Evolutionary conservation across 1,284 basidiomycete genomes (phyloP).

Genomic region (Ustilago shanxiensis): DNA sequence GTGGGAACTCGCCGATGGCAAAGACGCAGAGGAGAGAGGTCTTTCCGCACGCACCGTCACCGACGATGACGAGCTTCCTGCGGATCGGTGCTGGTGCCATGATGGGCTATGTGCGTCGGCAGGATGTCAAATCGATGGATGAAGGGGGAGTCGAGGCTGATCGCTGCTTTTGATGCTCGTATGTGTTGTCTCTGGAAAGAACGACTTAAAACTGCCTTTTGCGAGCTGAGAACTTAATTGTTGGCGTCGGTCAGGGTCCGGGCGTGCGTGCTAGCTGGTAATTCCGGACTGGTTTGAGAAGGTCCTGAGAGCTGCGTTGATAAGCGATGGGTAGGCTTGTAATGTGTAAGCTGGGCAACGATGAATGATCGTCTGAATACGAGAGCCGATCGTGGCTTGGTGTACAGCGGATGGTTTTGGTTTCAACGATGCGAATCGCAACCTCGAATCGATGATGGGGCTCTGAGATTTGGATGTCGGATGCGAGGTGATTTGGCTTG

Average conservation of each 20-base stretch:
- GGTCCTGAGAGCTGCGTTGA: neutral
- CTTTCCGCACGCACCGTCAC: slow-evolving; percentile 71
- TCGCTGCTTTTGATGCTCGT: no score
- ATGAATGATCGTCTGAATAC: neutral
- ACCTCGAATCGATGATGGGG: no score
- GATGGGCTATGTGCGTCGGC: neutral
- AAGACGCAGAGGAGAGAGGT: slow-evolving; percentile 74
- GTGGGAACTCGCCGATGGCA: slow-evolving; percentile 95
- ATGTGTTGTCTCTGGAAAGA: no score
- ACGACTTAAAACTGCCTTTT: neutral
- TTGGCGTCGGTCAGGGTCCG: no score
- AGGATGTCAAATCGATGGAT: neutral
- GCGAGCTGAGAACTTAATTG: neutral
- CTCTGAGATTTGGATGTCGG: neutral
- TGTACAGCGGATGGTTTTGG: neutral
- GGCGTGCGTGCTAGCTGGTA: no score
- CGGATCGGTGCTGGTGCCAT: slow-evolving; percentile 76
- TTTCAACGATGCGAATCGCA: neutral
- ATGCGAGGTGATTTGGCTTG: neutral
- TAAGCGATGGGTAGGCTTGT: neutral
- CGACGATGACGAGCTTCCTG: slow-evolving; percentile 91
- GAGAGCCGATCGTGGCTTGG: neutral
- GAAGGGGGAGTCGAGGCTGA: no score
- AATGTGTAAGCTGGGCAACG: neutral
- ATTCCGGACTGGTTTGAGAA: no score